phyloP scores from a whole-genome alignment of 2,329 filamentous ascomycete species.

The Fusarium gaditjirri region DNA sequence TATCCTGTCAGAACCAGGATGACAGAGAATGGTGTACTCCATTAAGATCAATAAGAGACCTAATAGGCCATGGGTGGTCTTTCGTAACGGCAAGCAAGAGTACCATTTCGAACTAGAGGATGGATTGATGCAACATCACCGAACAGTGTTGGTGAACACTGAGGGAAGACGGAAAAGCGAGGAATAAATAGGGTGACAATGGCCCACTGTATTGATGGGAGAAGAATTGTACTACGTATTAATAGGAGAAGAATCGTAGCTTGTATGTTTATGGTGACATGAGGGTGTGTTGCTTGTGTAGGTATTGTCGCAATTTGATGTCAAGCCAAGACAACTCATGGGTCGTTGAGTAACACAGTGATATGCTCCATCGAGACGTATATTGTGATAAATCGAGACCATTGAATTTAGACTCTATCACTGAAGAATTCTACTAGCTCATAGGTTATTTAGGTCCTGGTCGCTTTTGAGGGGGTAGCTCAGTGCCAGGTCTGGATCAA shows the following conservation, averaged over 20 bases:
- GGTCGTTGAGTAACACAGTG: not conserved
- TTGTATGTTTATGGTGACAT: not conserved
- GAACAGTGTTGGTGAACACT: not conserved
- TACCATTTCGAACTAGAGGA: not conserved
- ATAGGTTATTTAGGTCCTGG: not conserved
- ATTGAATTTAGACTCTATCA: not conserved
- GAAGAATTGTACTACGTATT: too few relatives aligned
- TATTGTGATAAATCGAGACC: not conserved
- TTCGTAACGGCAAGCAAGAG: not conserved
- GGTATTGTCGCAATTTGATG: not conserved
- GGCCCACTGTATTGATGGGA: too few relatives aligned
- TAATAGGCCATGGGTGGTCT: not conserved
- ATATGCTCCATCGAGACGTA: not conserved
- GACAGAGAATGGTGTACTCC: not conserved
- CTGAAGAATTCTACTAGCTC: not conserved
- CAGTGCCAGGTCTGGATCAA: not conserved
- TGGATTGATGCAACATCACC: not conserved
- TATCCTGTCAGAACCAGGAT: not conserved
- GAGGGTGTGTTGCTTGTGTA: too few relatives aligned
- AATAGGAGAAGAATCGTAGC: not conserved
- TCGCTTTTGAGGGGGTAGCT: not conserved
- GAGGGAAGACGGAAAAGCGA: not conserved
- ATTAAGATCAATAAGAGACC: not conserved
- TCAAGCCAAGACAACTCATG: not conserved
- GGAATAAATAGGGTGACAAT: not conserved